Evolutionary conservation across 768 basidiomycete species (phyloP), one percentile per base, ranked within the genome.

Genomic region (Paxillus involutus): DNA sequence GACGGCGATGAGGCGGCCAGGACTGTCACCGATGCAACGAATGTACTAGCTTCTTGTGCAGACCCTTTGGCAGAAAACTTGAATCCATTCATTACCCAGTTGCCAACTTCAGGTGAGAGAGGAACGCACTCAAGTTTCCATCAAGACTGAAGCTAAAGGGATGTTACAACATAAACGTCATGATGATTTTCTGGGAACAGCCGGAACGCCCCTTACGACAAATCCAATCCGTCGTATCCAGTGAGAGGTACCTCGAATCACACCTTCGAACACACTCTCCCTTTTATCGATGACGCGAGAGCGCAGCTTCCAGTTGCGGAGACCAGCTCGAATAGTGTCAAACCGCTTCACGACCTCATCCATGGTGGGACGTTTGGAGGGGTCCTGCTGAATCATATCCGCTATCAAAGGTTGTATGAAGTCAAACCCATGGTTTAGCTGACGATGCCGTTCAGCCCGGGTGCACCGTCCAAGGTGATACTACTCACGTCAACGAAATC

Each of bases 401-500:
- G 45, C 51, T 2, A 66, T 10, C 0, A 70, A 44, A 0, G 67
- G 46, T 17, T 47, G 37, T 44, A 68, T 61, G 37, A 72, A 72
- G 13, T 60, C 49, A 21, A 67, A 58, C 1, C 63, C 59, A 1
- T 9, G 41, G 4, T 47, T 55, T 21, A 21, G 21, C 21, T 21
- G 21, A 3, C 21, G 21, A 21, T 21, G 21, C 21, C 3, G 21
- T 21, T n/a, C 21, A 21, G 21, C 21, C 21, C 19, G 13, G 9
- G 56, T 58, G 21, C 4, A 26, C 17, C 2, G 10, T 4, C 21
- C 21, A 21, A 21, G 21, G 21, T 21, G 21, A 19, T 21, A 6
- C 16, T n/a, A 11, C 49, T n/a, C 44, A 77, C 75, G 51, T 63
- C 40, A 0, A 71, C 14, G 45, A 77, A 73, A n/a, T 72, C 59